These are phyloP conservation scores for Elongisporangium undulatum DNA, from an alignment of 352 stramenopile species.

Conservation along the genomic window DNA sequence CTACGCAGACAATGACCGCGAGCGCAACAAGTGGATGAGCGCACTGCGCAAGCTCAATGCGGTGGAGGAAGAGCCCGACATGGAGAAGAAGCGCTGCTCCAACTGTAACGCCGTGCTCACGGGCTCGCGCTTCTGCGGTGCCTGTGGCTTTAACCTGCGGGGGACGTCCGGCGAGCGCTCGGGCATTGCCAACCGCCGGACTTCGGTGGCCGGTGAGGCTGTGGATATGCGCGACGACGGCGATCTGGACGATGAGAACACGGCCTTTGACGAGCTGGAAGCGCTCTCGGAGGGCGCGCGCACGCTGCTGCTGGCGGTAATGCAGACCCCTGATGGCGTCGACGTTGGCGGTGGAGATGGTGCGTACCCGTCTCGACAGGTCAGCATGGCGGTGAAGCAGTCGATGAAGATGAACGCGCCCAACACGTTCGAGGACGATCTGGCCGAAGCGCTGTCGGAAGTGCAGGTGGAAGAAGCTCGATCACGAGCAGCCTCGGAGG, in stretches of 20 bases:
- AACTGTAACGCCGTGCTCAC: constrained; percentile 85
- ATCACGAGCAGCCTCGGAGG: constrained; percentile 1
- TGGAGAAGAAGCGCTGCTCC: constrained; percentile 80
- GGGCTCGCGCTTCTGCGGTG: constrained; percentile 83
- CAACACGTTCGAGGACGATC: constrained; percentile 34
- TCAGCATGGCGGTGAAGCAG: constrained; percentile 12
- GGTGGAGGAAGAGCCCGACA: constrained; percentile 60
- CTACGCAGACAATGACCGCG: constrained; percentile 84
- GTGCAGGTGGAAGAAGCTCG: constrained; percentile 14
- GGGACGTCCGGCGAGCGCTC: constrained; percentile 61
- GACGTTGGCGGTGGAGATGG: constrained; percentile 66
- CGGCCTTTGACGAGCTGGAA: constrained; percentile 82
- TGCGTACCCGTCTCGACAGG: constrained; percentile 35
- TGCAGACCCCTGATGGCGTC: constrained; percentile 83
- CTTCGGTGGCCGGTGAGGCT: constrained; percentile 18
- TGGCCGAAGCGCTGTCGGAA: constrained; percentile 19
- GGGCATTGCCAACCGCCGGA: constrained; percentile 15
- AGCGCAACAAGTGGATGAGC: constrained; percentile 87
- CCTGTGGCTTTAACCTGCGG: constrained; percentile 83
- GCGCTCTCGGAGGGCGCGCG: constrained; percentile 80
- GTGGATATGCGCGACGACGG: constrained; percentile 50
- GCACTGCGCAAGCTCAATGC: constrained; percentile 74
- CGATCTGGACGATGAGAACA: constrained; percentile 79
- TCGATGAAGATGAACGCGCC: constrained; percentile 15
- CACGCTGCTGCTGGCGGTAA: constrained; percentile 80